phyloP scores from a whole-genome alignment of 192 early-diverging fungal genomes.

The Endogone sp. region DNA sequence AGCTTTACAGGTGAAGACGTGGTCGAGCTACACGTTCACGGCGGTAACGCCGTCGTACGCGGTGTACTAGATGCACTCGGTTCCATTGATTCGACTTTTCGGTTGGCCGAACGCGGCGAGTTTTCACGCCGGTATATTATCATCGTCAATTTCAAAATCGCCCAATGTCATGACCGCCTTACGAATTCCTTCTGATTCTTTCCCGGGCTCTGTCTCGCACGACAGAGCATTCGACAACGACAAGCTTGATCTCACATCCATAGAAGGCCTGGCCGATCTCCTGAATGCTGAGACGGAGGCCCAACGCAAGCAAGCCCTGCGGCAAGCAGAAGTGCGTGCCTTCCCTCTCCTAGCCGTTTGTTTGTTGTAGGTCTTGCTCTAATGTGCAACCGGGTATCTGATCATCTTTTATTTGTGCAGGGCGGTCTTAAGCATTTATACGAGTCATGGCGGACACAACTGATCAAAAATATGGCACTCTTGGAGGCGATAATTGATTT shows the following conservation, averaged over 20 bases:
- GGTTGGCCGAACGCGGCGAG: slow-evolving; percentile 73
- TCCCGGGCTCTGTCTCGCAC: too few species aligned
- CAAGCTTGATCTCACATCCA: slow-evolving; percentile 67
- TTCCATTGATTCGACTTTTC: slow-evolving; percentile 31
- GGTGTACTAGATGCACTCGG: slow-evolving; percentile 52
- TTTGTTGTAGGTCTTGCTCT: neutral
- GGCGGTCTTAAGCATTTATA: slow-evolving; percentile 61
- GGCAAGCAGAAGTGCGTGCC: slow-evolving; percentile 61
- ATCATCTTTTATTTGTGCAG: slow-evolving; percentile 4
- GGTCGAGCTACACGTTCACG: slow-evolving; percentile 73
- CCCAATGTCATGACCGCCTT: neutral
- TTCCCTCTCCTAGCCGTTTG: neutral
- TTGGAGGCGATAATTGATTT: slow-evolving; percentile 76
- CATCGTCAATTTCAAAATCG: neutral
- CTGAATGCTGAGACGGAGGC: slow-evolving; percentile 79
- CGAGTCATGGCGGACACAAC: slow-evolving; percentile 55
- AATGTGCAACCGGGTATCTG: neutral
- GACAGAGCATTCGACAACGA: slow-evolving; percentile 72
- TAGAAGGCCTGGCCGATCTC: slow-evolving; percentile 71
- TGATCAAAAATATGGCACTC: slow-evolving; percentile 56
- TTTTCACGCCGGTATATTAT: slow-evolving; percentile 68
- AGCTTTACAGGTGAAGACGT: slow-evolving; percentile 77
- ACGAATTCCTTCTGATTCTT: neutral
- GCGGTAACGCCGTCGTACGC: slow-evolving; percentile 63
- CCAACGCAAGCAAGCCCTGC: slow-evolving; percentile 59